Base-by-base conservation (phyloP, 2,329 filamentous ascomycete species). In the Akanthomyces muscarius region DNA sequence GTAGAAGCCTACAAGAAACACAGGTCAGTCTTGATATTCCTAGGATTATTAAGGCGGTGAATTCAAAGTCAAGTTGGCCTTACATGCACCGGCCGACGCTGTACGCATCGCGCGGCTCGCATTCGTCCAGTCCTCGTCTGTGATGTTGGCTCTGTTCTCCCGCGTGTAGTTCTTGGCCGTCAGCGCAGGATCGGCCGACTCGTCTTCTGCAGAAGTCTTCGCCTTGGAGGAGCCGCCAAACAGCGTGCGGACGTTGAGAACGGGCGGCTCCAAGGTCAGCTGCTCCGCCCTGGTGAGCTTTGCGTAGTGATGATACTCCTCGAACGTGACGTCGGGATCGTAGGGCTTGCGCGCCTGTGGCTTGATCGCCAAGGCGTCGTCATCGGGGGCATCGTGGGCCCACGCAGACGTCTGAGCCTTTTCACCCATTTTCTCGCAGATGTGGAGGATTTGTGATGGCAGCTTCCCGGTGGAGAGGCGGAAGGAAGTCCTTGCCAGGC, bases 101-200 rank as follows among this genome's bases (percentile, higher is more conserved):
- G 80, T 82, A 7, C 80, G 73, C 59, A 80, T 65, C 4, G 77
- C 76, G 23, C 80, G 76, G 25, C 75, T 77, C 2, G 80, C 80
- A 58, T 77, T 78, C 25, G 71, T 72, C 80, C 80, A 82, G 64
- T 83, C 80, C 4, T 76, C 72, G 18, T 67, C 69, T 7, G 68
- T 65, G n/a, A 71, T 67, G 2, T 42, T 59, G 18, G 59, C 33
- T 8, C 55, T 63, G 8, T 51, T 61, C 30, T 44, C 48, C 10
- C 42, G 52, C 16, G 55, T 41, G 21, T 63, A 52, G 57, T 64
- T 42, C 59, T 16, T 36, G 36, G 47, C 58, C 25, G 58, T 23
- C 21, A 51, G 36, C 38, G 45, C 23, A 18, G 44, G 33, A 23
- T 16, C 25, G 36, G 14, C 58, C 6, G 30, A 2, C 4, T 36